Base-by-base conservation (phyloP, 306 rosid genomes). In the Castanea sativa region DNA sequence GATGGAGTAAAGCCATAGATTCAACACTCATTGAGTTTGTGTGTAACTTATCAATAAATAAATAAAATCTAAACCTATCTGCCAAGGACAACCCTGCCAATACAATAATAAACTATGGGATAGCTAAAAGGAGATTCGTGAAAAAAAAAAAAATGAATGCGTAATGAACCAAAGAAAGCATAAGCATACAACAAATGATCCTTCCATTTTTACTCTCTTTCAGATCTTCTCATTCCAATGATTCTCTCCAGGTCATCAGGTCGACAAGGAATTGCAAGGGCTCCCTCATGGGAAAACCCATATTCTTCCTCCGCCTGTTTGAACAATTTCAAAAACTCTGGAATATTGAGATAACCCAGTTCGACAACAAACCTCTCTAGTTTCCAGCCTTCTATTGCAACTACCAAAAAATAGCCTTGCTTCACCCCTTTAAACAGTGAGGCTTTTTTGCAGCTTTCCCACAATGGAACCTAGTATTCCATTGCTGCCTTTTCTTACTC, bases 231-330 rank as follows among this genome's bases (percentile, higher is more conserved):
- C 64, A 69, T 71, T 57, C 59, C 74, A 32, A 80, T 75, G 81
- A 86, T 77, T 70, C 77, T 86, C 81, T 77, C 81, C 67, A 83
- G 70, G 1, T 86, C 85, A 80, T 76, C 87, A 0, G 89, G 87
- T 3, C 68, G 15, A 10, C 87, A 83, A 58, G 87, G 89, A 30
- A 86, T 86, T 3, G 79, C 82, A 29, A 86, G 87, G 53, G 85
- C 85, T 65, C 80, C 87, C 2, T 21, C 79, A 73, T 83, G 89
- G 76, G 87, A 86, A 78, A 86, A 86, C 1, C 87, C 89, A 2
- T 81, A 83, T 74, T 86, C 89, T 73, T 75, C 87, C 69, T 83
- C 83, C 67, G 84, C 89, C n/a, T 81, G 85, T 55, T 86, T 83
- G 14, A 86, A 41, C 80, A 86, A 25, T 61, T 83, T 75, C 2